A percentile compares a stretch with the other conserved stretches of the same genome.
These are phyloP conservation scores for Corylus avellana DNA, from an alignment of 306 rosid genomes.

Conservation along the genomic window DNA sequence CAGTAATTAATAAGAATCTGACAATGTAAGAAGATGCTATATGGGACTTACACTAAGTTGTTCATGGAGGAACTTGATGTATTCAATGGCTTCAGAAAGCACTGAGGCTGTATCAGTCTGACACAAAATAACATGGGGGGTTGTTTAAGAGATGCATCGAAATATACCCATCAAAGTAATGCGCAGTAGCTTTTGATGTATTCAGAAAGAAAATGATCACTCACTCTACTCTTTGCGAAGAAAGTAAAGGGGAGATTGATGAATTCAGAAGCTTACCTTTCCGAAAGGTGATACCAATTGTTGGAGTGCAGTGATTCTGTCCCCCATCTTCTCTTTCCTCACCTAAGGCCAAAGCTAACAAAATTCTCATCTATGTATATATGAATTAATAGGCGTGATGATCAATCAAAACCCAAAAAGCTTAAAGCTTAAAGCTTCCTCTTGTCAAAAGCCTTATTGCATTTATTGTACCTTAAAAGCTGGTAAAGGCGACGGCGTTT, in stretches of 20 bases:
- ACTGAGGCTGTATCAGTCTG: slow-evolving; percentile 99
- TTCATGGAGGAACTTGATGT: slow-evolving; percentile 94
- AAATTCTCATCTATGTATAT: slow-evolving; percentile 32
- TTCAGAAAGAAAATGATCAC: slow-evolving; percentile 42
- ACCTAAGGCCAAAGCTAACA: slow-evolving; percentile 54
- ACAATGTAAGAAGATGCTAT: slow-evolving; percentile 2
- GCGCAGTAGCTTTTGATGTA: slow-evolving; percentile 7
- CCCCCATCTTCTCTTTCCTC: slow-evolving; percentile 99
- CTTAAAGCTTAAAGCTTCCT: slow-evolving; percentile 25
- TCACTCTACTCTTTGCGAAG: slow-evolving; percentile 19
- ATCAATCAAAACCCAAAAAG: no score
- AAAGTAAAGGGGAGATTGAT: slow-evolving; percentile 34
- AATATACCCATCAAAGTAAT: slow-evolving; percentile 12
- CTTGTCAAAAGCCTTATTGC: slow-evolving; percentile 36
- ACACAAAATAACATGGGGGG: slow-evolving; percentile 26
- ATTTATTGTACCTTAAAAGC: slow-evolving; percentile 90
- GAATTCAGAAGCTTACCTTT: slow-evolving; percentile 63
- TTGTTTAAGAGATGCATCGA: neutral
- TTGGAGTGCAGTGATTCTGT: slow-evolving; percentile 99
- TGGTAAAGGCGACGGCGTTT: slow-evolving; percentile 87
- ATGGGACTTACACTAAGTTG: slow-evolving; percentile 83
- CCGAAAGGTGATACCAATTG: slow-evolving; percentile 99
- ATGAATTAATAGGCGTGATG: no score
- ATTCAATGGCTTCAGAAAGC: slow-evolving; percentile 97
- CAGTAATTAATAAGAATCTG: neutral